Evolutionary conservation across 805 yeast species (phyloP), one percentile per base, ranked within the genome.

Genomic region (Ogataea philodendri): DNA sequence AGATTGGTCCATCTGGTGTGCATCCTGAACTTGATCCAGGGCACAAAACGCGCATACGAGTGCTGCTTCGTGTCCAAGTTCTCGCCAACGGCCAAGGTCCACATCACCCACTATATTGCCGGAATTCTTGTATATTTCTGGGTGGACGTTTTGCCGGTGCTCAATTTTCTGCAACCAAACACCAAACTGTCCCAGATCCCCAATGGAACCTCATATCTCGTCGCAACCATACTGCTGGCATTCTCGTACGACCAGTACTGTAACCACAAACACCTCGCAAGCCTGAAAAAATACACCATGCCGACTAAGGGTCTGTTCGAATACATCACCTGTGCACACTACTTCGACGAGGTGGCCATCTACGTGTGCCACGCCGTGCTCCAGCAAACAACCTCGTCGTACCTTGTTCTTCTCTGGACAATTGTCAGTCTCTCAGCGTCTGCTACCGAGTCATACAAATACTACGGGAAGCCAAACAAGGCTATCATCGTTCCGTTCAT

Each of bases 251-350:
- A 66, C 43, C 89, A 81, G 54, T 59, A 49, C 39, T 50, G 45
- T 19, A 73, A 74, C 51, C 89, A 81, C 50, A 30, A 21, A 5
- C 65, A 72, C 35, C 57, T 81, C 24, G 63, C 84, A 0, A 31
- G 46, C 3, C 53, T 81, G 28, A 58, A 55, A 14, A 81, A 81
- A 52, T 81, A 81, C 54, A 65, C 75, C 1, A 48, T 69, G 16
- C 93, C 94, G 3, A 54, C 49, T 2, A 54, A 59, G 22, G 69
- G 79, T 1, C 44, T 76, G 30, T 81, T 81, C 52, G 55, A 56
- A 26, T 55, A 54, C n/a, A 64, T 72, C 2, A 63, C 76, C 11
- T 74, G 81, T 46, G 82, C 90, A 0, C 94, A 84, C 55, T 84
- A 83, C 48, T 60, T 78, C 13, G 81, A 81, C 54, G 94, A 84